Evolutionary conservation across 2,329 filamentous ascomycete species (phyloP), one percentile per base, ranked within the genome.

Genomic region (Pyrenophora seminiperda): DNA sequence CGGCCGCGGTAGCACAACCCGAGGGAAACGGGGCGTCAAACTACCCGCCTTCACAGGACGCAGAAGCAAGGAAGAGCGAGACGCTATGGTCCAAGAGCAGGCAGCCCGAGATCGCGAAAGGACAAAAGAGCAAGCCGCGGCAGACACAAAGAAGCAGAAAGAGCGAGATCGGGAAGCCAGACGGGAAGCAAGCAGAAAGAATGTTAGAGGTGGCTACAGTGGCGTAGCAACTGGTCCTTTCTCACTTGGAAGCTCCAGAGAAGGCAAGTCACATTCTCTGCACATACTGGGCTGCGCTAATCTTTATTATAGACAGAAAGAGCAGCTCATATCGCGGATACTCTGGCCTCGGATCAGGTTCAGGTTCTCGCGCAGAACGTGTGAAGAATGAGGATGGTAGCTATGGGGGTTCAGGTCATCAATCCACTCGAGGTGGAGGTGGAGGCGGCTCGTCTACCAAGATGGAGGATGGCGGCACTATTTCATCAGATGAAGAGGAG

Each of bases 401-500:
- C 30, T 50, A 57, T 11, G 53, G 50, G 30, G 61, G 59, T 11
- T 46, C 61, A 14, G 43, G 55, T 20, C 31, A 41, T 34, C 55
- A 58, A 29, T 61, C 61, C 33, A 47, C 48, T 10, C 56, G 55
- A 9, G 40, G 47, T 7, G 40, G 54, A 36, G 43, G 44, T 9
- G 58, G 56, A 33, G 42, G 45, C 6, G 40, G 54, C 31, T 27
- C 59, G 7, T 63, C 55, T 4, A 54, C 62, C 44, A 67, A 67
- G 41, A 59, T 59, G 30, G 61, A 72, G 52, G 60, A 76, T 47
- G 74, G 74, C 7, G 76, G 72, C 14, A 72, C 77, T 45, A 72
- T 76, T 5, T 77, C 77, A 9, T 78, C 77, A 18, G 78, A 77
- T 27, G 79, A 80, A 39, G 80, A 83, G 29, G 74, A 77, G 46